A percentile compares a stretch with the other conserved stretches of the same genome.
phyloP scores from a whole-genome alignment of 495 filamentous ascomycete species.

The Diplogelasinospora grovesii region DNA sequence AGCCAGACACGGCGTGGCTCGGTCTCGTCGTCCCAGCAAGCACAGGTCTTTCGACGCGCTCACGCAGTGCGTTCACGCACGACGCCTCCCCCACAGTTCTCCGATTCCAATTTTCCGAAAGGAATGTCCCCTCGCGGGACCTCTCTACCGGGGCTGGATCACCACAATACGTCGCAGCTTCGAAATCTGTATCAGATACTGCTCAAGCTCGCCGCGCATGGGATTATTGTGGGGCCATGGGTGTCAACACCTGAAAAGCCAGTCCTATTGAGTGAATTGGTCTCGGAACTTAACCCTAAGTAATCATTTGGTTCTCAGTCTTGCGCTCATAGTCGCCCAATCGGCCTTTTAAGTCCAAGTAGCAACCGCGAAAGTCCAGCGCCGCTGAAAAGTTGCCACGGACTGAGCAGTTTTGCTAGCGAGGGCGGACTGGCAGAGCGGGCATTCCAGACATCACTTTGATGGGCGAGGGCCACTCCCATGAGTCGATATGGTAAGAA shows the following conservation, averaged over 20 bases:
- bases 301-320: conserved; percentile 46
- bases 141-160: conserved; percentile 25
- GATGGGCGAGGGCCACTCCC: conserved; percentile 38
- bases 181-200: conserved; percentile 32
- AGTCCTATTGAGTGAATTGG: conserved; percentile 44
- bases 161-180: conserved; percentile 33
- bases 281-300: conserved; percentile 80
- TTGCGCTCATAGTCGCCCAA: conserved; percentile 39
- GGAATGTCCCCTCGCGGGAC: conserved; percentile 50
- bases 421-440: conserved; percentile 33
- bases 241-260: conserved; percentile 12
- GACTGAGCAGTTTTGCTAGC: conserved; percentile 14
- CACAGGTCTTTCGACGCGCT: conserved; percentile 38
- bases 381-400: conserved; percentile 39
- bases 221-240: conserved; percentile 18
- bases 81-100: conserved; percentile 61
- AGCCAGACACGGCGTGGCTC: conserved; percentile 10
- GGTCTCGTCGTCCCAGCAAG: conserved; percentile 1
- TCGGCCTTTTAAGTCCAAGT: conserved; percentile 33
- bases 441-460: conserved; percentile 38
- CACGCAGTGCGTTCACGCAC: conserved; percentile 39
- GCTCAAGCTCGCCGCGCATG: conserved; percentile 28
- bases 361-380: conserved; percentile 3
- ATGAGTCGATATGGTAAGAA: conserved; percentile 61
- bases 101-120: conserved; percentile 58